A percentile compares a stretch with the other conserved stretches of the same genome.
Evolutionary conservation across 805 yeast species (phyloP).

Genomic region (Saturnispora serradocipensis): DNA sequence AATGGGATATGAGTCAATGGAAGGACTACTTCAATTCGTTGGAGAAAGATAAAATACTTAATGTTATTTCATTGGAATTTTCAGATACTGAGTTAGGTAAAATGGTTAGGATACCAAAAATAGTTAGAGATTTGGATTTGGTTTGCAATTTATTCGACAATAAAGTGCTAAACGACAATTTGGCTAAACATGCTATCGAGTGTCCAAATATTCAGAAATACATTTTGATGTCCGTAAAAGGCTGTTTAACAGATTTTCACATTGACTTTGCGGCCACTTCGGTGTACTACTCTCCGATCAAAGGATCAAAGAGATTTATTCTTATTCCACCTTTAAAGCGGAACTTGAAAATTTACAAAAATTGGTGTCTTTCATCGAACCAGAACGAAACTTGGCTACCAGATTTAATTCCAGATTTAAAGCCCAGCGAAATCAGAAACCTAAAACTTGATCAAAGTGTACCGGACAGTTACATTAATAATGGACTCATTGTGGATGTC

Average conservation of each 20-base stretch:
- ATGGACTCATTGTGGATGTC: slow-evolving; percentile 27
- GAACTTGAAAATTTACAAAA: slow-evolving; percentile 52
- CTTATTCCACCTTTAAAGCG: slow-evolving; percentile 67
- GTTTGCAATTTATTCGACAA: slow-evolving; percentile 56
- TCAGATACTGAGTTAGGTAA: slow-evolving; percentile 45
- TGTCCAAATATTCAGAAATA: slow-evolving; percentile 64
- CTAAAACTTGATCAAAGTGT: not conserved
- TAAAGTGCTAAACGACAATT: not conserved
- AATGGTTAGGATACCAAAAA: slow-evolving; percentile 49
- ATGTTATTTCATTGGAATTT: slow-evolving; percentile 77
- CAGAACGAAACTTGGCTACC: slow-evolving; percentile 62
- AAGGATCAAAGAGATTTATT: slow-evolving; percentile 67
- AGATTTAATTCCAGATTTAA: slow-evolving; percentile 30
- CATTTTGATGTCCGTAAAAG: slow-evolving; percentile 74
- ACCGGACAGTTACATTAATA: slow-evolving; percentile 26
- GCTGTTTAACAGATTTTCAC: slow-evolving; percentile 84
- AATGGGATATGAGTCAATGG: slow-evolving; percentile 72
- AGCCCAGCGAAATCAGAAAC: slow-evolving; percentile 9
- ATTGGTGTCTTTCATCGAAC: slow-evolving; percentile 62
- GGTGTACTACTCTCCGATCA: slow-evolving; percentile 74
- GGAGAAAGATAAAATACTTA: slow-evolving; percentile 44
- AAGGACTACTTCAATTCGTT: slow-evolving; percentile 51
- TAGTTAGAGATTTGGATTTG: slow-evolving; percentile 58
- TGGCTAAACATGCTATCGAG: slow-evolving; percentile 13
- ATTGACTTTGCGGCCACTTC: slow-evolving; percentile 90